Conservation (phyloP, 306 rosid species). For the Acacia crassicarpa region DNA sequence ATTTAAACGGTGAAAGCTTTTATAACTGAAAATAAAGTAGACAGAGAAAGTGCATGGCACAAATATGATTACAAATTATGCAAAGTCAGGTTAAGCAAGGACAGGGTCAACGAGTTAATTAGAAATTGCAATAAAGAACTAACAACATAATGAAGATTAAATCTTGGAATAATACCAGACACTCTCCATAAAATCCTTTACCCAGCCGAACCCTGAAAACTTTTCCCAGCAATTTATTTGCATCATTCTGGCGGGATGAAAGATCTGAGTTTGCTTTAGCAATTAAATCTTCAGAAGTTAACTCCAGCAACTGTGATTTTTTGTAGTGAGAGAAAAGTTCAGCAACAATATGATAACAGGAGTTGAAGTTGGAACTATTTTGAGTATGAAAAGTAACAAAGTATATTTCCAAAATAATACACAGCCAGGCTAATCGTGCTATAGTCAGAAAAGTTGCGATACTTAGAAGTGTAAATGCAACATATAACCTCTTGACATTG, state of each 20-base stretch:
- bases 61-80: constrained; percentile 13
- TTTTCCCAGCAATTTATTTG: constrained; percentile 57
- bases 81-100: constrained; percentile 1
- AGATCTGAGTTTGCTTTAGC: constrained; percentile 52
- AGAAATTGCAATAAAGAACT: not conserved
- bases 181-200: constrained; percentile 90
- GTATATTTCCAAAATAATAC: not conserved
- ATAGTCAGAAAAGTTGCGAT: constrained; percentile 1
- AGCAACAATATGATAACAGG: constrained; percentile 14
- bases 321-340: constrained; percentile 15
- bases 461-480: constrained; percentile 15
- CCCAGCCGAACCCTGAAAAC: constrained; percentile 75
- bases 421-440: constrained; percentile 2
- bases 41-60: not conserved
- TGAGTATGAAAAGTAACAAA: not conserved
- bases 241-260: constrained; percentile 56
- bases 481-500: not conserved
- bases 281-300: constrained; percentile 57
- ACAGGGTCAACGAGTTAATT: not conserved
- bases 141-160: constrained; percentile 22
- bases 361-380: not conserved
- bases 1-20: not conserved
- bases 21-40: too few relatives aligned
- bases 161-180: constrained; percentile 59
- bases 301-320: constrained; percentile 63